phyloP scores from a whole-genome alignment of 2,329 filamentous ascomycete species.

The Fonsecaea nubica region DNA sequence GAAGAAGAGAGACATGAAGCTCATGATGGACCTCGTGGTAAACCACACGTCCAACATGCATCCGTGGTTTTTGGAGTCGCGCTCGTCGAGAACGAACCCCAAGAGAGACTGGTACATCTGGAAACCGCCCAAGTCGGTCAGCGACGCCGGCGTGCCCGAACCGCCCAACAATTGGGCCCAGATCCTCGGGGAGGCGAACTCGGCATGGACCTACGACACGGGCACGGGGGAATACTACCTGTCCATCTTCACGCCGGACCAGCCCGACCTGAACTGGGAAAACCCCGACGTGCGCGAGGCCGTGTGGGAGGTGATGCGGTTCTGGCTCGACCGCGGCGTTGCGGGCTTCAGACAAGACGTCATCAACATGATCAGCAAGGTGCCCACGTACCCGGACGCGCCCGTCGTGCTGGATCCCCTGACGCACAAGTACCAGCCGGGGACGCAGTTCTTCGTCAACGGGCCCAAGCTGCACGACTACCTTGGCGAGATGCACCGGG shows the following conservation, averaged over 20 bases:
- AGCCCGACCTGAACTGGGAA: conserved; percentile 89
- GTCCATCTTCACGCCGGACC: conserved; percentile 74
- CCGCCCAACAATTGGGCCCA: conserved; percentile 78
- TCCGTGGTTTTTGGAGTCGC: conserved; percentile 72
- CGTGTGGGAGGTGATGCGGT: conserved; percentile 75
- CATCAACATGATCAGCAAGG: conserved; percentile 75
- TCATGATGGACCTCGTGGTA: conserved; percentile 58
- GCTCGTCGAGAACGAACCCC: conserved; percentile 65
- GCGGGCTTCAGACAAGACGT: conserved; percentile 78
- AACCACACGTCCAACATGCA: conserved; percentile 52
- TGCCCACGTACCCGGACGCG: conserved; percentile 58
- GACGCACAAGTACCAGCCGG: conserved; percentile 55
- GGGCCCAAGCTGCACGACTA: conserved; percentile 50
- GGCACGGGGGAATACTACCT: conserved; percentile 77
- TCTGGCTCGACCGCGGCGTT: conserved; percentile 78
- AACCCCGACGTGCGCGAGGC: conserved; percentile 70
- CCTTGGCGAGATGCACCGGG: conserved; percentile 46
- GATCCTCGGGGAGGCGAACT: conserved; percentile 47
- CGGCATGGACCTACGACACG: conserved; percentile 68
- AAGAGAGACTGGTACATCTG: conserved; percentile 74
- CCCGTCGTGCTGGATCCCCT: conserved; percentile 48
- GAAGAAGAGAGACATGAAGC: conserved; percentile 55
- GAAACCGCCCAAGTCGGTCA: conserved; percentile 58
- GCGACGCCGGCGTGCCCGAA: conserved; percentile 64
- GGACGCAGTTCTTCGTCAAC: conserved; percentile 47